These are phyloP conservation scores for Chaetothyriales sp. DNA, from an alignment of 2,329 filamentous ascomycete genomes.

Conservation along the genomic window DNA sequence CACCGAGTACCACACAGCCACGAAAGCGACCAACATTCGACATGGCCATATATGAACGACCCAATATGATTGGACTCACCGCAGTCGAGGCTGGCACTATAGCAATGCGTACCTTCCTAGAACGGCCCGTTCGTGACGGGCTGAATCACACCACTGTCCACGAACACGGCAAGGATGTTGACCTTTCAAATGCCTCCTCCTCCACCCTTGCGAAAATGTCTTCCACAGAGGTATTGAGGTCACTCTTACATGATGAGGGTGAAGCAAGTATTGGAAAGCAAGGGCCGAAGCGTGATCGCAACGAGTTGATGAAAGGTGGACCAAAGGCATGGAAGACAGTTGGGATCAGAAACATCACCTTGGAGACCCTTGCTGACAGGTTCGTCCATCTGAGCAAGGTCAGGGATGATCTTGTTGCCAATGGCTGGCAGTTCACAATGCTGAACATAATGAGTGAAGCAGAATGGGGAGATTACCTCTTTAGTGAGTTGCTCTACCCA, in stretches of 20 bases:
- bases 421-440: conserved; percentile 21
- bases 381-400: conserved; percentile 22
- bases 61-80: conserved; percentile 33
- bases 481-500: conserved; percentile 26
- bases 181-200: conserved; percentile 18
- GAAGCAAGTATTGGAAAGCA: conserved; percentile 25
- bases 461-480: conserved; percentile 23
- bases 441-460: conserved; percentile 21
- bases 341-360: conserved; percentile 25
- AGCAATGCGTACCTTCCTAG: conserved; percentile 33
- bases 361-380: conserved; percentile 22
- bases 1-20: conserved; percentile 6
- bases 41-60: conserved; percentile 31
- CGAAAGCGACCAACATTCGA: conserved; percentile 28
- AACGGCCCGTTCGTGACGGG: conserved; percentile 29
- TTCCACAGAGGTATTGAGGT: conserved; percentile 21
- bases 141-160: conserved; percentile 13
- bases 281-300: conserved; percentile 23
- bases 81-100: conserved; percentile 33
- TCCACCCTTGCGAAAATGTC: conserved; percentile 18
- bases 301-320: conserved; percentile 24
- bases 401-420: conserved; percentile 23
- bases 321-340: conserved; percentile 28
- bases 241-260: conserved; percentile 23
- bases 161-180: conserved; percentile 13